Base-by-base conservation (phyloP, 2,329 filamentous ascomycete species). In the Rhinocladiella mackenziei region DNA sequence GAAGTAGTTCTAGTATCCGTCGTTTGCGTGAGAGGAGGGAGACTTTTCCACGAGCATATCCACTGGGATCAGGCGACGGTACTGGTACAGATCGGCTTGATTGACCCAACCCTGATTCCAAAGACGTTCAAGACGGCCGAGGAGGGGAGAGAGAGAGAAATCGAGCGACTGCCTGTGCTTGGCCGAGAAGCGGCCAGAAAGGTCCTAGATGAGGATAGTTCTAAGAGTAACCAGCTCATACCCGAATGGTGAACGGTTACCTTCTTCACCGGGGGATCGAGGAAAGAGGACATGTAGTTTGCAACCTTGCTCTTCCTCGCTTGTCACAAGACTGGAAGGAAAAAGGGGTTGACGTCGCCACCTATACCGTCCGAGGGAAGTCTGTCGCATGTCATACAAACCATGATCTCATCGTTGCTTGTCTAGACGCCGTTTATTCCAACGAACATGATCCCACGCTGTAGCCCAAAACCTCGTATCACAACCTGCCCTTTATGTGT, bases 21-120 rank as follows among this genome's bases (percentile, higher is more conserved):
- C 6, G 76, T 80, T 2, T 71, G 70, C 20, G 64, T 81, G 40
- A 62, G 74, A 10, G 75, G 67, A 0, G 74, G 72, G 0, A 74
- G 71, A 51, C 59, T 80, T 9, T 76, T 71, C 60, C 73, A 71
- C 13, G 78, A 81, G 58, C 70, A 78, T 39, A 62, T 79, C 3
- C 80, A 81, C 56, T 81, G 77, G 77, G 78, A 81, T 53, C 78
- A 81, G 54, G 77, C 78, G 7, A 74, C 68, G 35, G 77, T 81
- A 5, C 58, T 81, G 10, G 73, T 80, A 32, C 77, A 81, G 56
- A 65, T 77, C 0, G 78, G 78, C 0, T 55, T 81, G 46, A 45
- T 81, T 37, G 75, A 80, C 61, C 70, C 75, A n/a, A 75, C 77
- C 45, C 56, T 73, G 8, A 66, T 80, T 14, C 73, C 75, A 0